Percentiles rank a stretch among this genome's conserved stretches.
phyloP scores from a whole-genome alignment of 2,329 filamentous ascomycete genomes.

The Arthrobotrys pseudoclavata region DNA sequence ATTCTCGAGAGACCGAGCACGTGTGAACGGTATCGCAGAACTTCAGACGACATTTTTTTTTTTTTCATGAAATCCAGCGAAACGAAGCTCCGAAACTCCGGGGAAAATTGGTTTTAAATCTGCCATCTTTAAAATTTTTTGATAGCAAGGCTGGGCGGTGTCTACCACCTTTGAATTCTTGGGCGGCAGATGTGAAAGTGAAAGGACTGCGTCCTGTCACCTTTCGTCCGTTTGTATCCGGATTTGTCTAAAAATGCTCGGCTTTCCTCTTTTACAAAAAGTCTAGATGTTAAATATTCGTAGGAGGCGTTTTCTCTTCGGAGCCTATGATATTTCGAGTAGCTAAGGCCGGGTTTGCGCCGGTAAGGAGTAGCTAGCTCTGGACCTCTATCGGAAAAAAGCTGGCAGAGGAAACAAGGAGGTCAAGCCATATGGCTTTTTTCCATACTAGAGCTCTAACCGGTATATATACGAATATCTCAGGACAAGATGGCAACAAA shows the following conservation, averaged over 20 bases:
- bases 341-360: background rate
- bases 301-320: slow-evolving; percentile 17
- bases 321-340: background rate
- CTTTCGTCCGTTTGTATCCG: slow-evolving; percentile 28
- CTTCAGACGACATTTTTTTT: slow-evolving; percentile 1
- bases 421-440: slow-evolving; percentile 13
- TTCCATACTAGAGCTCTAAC: background rate
- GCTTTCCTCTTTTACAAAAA: background rate
- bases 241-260: background rate
- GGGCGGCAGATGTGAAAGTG: slow-evolving; percentile 7
- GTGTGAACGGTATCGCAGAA: background rate
- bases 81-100: slow-evolving; percentile 10
- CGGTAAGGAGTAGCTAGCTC: slow-evolving; percentile 4
- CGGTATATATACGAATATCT: background rate
- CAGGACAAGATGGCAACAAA: slow-evolving; percentile 23
- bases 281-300: slow-evolving; percentile 13
- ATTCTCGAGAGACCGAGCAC: background rate
- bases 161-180: background rate
- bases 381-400: background rate
- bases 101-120: background rate
- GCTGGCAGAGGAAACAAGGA: slow-evolving; percentile 14
- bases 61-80: background rate
- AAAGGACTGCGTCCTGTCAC: slow-evolving; percentile 14
- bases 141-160: background rate
- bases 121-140: background rate